Base-by-base conservation (phyloP, 768 basidiomycete species). In the Hortiboletus campestris region DNA sequence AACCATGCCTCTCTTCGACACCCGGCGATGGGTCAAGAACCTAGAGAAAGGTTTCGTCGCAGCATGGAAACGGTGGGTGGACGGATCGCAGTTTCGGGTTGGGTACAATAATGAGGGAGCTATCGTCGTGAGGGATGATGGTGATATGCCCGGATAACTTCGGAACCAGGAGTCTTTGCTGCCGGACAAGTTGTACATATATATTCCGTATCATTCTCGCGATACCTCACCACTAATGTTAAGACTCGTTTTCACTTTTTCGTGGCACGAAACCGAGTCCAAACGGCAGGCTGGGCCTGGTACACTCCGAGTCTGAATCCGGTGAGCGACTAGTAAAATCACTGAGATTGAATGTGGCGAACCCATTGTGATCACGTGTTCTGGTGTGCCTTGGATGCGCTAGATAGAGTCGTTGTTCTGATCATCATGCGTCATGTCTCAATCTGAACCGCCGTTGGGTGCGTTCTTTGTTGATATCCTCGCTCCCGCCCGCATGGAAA, bases 51-150 rank as follows among this genome's bases (percentile, higher is more conserved):
- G 75, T 2, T 71, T 74, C 22, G 29, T 57, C 32, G 72, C 69
- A 19, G 78, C 77, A 0, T 82, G 80, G 80, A 63, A 69, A 49
- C 74, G 80, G 22, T 82, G 78, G 78, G 78, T 77, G 13, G 72
- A 74, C 35, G 77, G 77, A 62, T 71, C 63, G 59, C 76, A 69
- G 55, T 68, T 66, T 65, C 69, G 54, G 16, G 49, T 58, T 12
- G 64, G 68, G 42, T 56, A 59, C 41, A 65, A 70, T 42, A 67
- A 73, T 19, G 74, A 75, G 66, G 67, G 63, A 10, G 66, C 58
- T 10, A 69, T 71, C 16, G 43, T 60, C n/a, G 67, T 71, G 31
- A 60, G 34, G 42, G 73, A 75, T n/a, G 71, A 70, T 4, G 69
- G 67, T 13, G 61, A 66, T 3, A 11, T 31, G 20, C 14, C 35